These are phyloP conservation scores for Xylaria sp. DNA, from an alignment of 2,329 filamentous ascomycete genomes.

Conservation along the genomic window DNA sequence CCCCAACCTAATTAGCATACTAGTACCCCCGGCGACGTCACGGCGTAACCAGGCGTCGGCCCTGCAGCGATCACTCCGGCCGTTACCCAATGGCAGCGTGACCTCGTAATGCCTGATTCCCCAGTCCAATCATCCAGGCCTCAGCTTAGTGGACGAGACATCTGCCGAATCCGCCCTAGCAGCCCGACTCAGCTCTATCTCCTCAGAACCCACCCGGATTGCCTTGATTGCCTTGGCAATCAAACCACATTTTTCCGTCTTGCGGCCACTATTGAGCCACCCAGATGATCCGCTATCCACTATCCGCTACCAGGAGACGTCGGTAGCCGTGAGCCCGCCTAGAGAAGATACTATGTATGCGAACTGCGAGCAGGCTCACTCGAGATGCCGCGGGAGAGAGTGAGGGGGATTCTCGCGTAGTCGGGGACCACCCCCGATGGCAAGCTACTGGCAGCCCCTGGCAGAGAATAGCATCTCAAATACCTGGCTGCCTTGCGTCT, in stretches of 20 bases:
- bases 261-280: slow-evolving; percentile 23
- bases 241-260: slow-evolving; percentile 32
- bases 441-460: slow-evolving; percentile 15
- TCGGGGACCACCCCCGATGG: slow-evolving; percentile 23
- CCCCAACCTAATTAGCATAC: slow-evolving; percentile 33
- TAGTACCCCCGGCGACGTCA: slow-evolving; percentile 7
- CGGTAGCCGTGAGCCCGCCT: slow-evolving; percentile 20
- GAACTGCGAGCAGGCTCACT: slow-evolving; percentile 17
- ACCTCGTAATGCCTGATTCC: slow-evolving; percentile 24
- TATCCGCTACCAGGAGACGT: not conserved
- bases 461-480: slow-evolving; percentile 8
- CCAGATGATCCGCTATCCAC: not conserved
- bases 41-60: slow-evolving; percentile 29
- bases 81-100: slow-evolving; percentile 20
- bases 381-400: slow-evolving; percentile 21
- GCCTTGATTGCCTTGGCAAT: slow-evolving; percentile 37
- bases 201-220: slow-evolving; percentile 31
- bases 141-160: slow-evolving; percentile 30
- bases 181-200: slow-evolving; percentile 34
- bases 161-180: slow-evolving; percentile 37
- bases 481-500: slow-evolving; percentile 32
- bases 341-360: slow-evolving; percentile 1
- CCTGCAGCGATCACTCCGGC: slow-evolving; percentile 32
- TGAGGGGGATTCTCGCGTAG: slow-evolving; percentile 21
- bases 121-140: slow-evolving; percentile 28